Evolutionary conservation across 305 asterid genomes (phyloP).

Genomic region (Solanum hybrid): DNA sequence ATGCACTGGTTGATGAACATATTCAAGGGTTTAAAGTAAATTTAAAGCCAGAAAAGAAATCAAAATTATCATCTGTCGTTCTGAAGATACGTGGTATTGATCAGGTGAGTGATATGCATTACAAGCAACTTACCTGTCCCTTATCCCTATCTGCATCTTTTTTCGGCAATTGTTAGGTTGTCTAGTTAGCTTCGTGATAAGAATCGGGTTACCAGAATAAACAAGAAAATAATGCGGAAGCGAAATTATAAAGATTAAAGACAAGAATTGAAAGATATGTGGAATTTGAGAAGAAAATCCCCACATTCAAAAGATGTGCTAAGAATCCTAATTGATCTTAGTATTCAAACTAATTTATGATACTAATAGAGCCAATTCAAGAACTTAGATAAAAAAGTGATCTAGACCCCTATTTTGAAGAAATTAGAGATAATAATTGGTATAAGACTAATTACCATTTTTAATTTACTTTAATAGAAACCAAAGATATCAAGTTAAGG

Average conservation of each 20-base stretch:
- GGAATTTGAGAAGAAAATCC: neutral
- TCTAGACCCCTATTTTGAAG: neutral
- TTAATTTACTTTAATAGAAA: neutral
- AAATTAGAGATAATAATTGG: neutral
- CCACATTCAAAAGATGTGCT: neutral
- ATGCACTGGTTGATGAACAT: conserved; percentile 65
- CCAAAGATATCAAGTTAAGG: neutral
- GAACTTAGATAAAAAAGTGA: neutral
- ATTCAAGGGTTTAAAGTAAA: conserved; percentile 87
- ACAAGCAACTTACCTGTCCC: conserved; percentile 1
- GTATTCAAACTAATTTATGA: neutral
- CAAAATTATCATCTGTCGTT: conserved; percentile 93
- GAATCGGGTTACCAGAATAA: neutral
- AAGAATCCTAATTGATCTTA: neutral
- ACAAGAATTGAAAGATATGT: neutral
- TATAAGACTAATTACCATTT: neutral
- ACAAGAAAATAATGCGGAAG: neutral
- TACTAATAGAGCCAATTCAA: neutral
- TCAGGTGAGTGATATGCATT: conserved; percentile 47
- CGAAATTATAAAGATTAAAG: neutral
- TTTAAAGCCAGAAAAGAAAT: conserved; percentile 88
- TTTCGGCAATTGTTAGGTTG: neutral
- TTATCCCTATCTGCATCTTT: neutral
- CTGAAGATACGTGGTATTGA: conserved; percentile 98
- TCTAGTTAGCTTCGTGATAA: neutral